Conservation (phyloP, 1,139 yeast genomes). For the Kluyveromyces sp. region DNA sequence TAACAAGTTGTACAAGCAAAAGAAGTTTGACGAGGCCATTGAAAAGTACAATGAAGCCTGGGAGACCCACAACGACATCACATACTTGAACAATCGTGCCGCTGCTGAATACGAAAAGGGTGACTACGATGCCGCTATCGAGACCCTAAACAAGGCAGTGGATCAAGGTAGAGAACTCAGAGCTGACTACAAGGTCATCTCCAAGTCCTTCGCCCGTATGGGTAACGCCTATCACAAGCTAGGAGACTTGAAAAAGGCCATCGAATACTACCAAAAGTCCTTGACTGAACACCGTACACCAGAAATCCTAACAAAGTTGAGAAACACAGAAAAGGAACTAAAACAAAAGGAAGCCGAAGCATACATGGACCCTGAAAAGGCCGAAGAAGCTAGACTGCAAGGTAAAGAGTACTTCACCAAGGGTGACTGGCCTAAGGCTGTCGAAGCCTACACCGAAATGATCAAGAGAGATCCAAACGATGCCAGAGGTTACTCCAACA, state of each 20-base stretch:
- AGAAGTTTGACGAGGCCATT: conserved; percentile 90
- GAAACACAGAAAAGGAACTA: conserved; percentile 79
- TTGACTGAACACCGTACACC: conserved; percentile 97
- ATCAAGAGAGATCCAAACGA: conserved; percentile 93
- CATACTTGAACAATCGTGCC: conserved; percentile 91
- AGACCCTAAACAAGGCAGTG: conserved; percentile 73
- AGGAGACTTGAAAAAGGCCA: conserved; percentile 66
- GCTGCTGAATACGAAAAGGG: conserved; percentile 98
- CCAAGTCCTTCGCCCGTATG: conserved; percentile 88
- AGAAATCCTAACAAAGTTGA: conserved; percentile 79
- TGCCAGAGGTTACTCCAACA: conserved; percentile 94
- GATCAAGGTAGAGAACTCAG: conserved; percentile 84
- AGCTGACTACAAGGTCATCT: conserved; percentile 86
- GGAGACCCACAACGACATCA: conserved; percentile 74
- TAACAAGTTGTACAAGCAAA: conserved; percentile 75
- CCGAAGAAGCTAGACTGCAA: conserved; percentile 88
- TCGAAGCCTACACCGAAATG: conserved; percentile 91
- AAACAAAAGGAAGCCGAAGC: conserved; percentile 69
- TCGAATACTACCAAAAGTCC: conserved; percentile 76
- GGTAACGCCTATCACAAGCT: conserved; percentile 77
- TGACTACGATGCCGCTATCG: conserved; percentile 76
- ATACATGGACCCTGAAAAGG: conserved; percentile 83
- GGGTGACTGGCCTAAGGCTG: conserved; percentile 96
- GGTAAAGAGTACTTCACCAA: conserved; percentile 87
- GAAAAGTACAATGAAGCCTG: conserved; percentile 80